Percentiles rank a stretch among this genome's conserved stretches.
These are phyloP conservation scores for Fusarium nanum DNA, from an alignment of 2,329 filamentous ascomycete genomes.

Conservation along the genomic window DNA sequence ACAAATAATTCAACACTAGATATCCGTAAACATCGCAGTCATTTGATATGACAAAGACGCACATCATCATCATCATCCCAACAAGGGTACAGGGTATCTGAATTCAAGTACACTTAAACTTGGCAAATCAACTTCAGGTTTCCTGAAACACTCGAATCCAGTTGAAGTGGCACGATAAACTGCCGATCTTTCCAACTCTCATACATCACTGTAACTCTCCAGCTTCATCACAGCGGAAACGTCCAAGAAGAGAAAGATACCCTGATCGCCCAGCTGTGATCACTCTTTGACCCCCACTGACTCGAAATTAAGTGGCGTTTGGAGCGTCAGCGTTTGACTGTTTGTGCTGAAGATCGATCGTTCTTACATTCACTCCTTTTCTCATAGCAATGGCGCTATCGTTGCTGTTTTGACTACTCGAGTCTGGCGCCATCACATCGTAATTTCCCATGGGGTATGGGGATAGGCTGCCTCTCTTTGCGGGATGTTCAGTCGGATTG, in stretches of 20 bases:
- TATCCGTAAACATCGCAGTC: neutral
- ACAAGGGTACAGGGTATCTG: neutral
- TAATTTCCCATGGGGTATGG: constrained; percentile 17
- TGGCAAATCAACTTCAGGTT: neutral
- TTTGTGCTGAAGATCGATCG: constrained; percentile 25
- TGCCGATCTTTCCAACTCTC: constrained; percentile 20
- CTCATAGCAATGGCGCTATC: neutral
- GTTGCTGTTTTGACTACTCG: constrained; percentile 5
- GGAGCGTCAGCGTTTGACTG: constrained; percentile 4
- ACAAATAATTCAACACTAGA: neutral
- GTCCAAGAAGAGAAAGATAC: constrained; percentile 7
- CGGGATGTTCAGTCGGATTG: neutral
- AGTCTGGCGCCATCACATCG: constrained; percentile 23
- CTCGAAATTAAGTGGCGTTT: constrained; percentile 41
- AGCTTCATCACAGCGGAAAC: constrained; percentile 7
- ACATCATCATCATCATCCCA: neutral
- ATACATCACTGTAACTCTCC: constrained; percentile 6
- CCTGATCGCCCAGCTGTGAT: constrained; percentile 8
- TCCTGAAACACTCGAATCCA: constrained; percentile 3
- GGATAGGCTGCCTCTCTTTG: constrained; percentile 14
- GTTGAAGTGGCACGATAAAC: constrained; percentile 3
- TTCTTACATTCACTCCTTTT: constrained; percentile 11
- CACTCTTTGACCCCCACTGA: constrained; percentile 12
- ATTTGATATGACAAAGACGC: neutral
- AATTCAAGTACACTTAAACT: neutral